Base-by-base conservation (phyloP, 441 rosid genomes). In the Euphorbia celastroides region DNA sequence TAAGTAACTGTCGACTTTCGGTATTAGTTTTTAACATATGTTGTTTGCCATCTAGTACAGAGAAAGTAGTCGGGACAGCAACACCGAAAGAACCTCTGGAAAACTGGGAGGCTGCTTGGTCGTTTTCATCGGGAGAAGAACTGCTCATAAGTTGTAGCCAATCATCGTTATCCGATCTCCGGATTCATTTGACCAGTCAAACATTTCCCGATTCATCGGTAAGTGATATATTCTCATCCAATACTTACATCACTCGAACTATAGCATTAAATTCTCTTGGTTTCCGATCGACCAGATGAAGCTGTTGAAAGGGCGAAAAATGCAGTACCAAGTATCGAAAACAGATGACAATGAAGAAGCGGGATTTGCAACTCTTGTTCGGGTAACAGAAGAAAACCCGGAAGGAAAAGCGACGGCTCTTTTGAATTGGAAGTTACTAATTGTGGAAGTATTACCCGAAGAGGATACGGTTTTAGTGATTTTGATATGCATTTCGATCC, bases 11-110 rank as follows among this genome's bases (percentile, higher is more conserved):
- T 41, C 7, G 12, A 41, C 7, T 52, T 23, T 27, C 17, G n/a
- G 14, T 22, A 23, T 54, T 50, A 19, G 13, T 69, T 64, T 41
- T 19, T 56, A 74, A 73, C 61, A 74, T 30, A 51, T 51, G 56
- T 68, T 79, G 67, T 73, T 44, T 84, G 62, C 70, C 72, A 73
- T 82, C 90, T 86, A 87, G 90, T 84, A 69, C 94, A 93, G 98
- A 72, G 83, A 88, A 88, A 81, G 87, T 88, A 67, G 90, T 88
- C 50, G 97, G 85, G 79, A 88, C 90, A 22, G 96, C 86, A 23
- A 81, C 68, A 36, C 97, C 95, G 5, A 87, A 80, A 78, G 82
- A 85, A 60, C 80, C 87, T 27, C 70, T 78, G 19, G 84, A 80
- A 19, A 77, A 81, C 16, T 85, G 84, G 84, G 79, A 85, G 42